Conservation (phyloP, 2,329 filamentous ascomycete genomes). For the Elsinoe ampelina region DNA sequence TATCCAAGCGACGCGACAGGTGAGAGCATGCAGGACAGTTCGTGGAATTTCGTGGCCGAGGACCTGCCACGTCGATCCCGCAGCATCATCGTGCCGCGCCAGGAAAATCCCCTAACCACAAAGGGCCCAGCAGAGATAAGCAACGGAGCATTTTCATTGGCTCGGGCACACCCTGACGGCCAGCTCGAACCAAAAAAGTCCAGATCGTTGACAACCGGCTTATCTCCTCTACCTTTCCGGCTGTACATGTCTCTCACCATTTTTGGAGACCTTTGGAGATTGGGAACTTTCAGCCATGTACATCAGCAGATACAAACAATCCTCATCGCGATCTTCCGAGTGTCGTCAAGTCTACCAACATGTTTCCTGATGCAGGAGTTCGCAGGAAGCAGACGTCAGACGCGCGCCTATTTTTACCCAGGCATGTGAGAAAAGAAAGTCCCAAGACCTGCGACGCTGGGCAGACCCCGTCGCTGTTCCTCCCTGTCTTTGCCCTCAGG, state of each 20-base stretch:
- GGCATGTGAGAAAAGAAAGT: neutral
- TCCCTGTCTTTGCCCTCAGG: neutral
- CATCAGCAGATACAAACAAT: neutral
- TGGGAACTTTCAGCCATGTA: neutral
- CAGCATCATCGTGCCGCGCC: conserved; percentile 9
- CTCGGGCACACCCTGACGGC: neutral
- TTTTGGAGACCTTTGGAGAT: neutral
- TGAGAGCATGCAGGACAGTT: neutral
- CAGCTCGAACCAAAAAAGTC: neutral
- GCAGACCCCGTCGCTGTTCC: conserved; percentile 7
- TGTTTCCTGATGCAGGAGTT: conserved; percentile 1
- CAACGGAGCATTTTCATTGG: conserved; percentile 14
- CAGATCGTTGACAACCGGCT: conserved; percentile 4
- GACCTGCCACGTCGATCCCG: conserved; percentile 7
- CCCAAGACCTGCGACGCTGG: neutral
- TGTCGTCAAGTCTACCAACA: neutral
- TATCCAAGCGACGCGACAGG: neutral
- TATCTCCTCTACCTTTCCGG: neutral
- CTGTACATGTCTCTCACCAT: neutral
- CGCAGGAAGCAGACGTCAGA: neutral
- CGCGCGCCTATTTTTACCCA: neutral
- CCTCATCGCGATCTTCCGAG: neutral
- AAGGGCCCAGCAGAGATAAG: conserved; percentile 15
- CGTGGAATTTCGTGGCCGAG: neutral
- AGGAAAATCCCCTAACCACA: neutral